Percentiles rank a stretch among this genome's conserved stretches.
Evolutionary conservation across 495 filamentous ascomycete species (phyloP).

Genomic region (Penicillium argentinense): DNA sequence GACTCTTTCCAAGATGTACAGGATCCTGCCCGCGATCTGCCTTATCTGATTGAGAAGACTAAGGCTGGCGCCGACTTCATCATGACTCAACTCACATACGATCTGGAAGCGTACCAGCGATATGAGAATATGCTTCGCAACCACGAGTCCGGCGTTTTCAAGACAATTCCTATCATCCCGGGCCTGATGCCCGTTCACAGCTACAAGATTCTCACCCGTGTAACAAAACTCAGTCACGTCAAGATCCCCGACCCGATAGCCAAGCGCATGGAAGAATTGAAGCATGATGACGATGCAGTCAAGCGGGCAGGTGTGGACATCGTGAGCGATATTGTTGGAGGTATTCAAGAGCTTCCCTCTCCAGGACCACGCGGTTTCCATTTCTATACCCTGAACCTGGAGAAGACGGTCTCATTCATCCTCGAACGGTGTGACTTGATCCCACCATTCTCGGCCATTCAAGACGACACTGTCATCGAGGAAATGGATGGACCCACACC

Average conservation of each 20-base stretch:
- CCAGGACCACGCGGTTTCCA: slow-evolving; percentile 77
- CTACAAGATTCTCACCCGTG: slow-evolving; percentile 91
- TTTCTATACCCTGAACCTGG: slow-evolving; percentile 95
- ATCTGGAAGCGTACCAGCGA: slow-evolving; percentile 72
- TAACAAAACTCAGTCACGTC: slow-evolving; percentile 93
- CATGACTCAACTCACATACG: slow-evolving; percentile 99
- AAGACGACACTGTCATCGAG: slow-evolving; percentile 37
- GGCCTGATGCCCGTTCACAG: slow-evolving; percentile 97
- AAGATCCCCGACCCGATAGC: slow-evolving; percentile 71
- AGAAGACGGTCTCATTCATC: slow-evolving; percentile 94
- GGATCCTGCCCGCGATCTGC: slow-evolving; percentile 75
- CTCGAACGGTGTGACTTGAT: slow-evolving; percentile 85
- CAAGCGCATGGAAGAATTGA: slow-evolving; percentile 72
- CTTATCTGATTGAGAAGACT: slow-evolving; percentile 88
- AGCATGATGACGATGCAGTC: slow-evolving; percentile 87
- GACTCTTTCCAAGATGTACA: slow-evolving; percentile 79
- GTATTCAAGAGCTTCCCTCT: slow-evolving; percentile 61
- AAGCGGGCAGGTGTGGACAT: slow-evolving; percentile 60
- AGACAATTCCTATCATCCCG: slow-evolving; percentile 86
- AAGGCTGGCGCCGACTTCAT: slow-evolving; percentile 94
- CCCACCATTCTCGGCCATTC: slow-evolving; percentile 45
- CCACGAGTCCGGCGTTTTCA: slow-evolving; percentile 84
- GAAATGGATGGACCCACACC: slow-evolving; percentile 41
- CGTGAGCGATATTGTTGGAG: slow-evolving; percentile 41
- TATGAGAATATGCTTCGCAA: slow-evolving; percentile 78